These are phyloP conservation scores for Erysimum cheiranthoides DNA, from an alignment of 345 rosid species.

Conservation along the genomic window DNA sequence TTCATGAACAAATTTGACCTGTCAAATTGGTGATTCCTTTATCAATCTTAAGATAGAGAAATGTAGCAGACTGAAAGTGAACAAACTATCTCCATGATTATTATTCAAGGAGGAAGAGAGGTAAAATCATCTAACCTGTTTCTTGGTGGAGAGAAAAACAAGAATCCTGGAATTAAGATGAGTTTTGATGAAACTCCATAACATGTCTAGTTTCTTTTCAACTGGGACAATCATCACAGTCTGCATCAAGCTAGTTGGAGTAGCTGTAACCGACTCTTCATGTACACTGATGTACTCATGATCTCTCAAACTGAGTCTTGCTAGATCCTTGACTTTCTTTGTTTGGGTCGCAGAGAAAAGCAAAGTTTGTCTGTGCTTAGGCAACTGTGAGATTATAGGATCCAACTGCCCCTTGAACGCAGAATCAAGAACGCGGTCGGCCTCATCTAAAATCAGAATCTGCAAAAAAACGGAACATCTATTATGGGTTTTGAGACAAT, in stretches of 20 bases:
- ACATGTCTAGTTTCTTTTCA: constrained; percentile 85
- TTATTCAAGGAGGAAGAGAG: constrained; percentile 1
- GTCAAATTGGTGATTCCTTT: constrained; percentile 10
- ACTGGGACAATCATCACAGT: constrained; percentile 85
- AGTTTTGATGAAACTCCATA: constrained; percentile 90
- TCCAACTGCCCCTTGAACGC: constrained; percentile 83
- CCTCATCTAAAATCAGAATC: constrained; percentile 97
- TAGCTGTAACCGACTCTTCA: constrained; percentile 79
- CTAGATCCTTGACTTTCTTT: constrained; percentile 93
- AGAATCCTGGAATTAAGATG: constrained; percentile 83
- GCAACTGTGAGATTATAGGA: constrained; percentile 89
- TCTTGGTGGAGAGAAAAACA: constrained; percentile 90
- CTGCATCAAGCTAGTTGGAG: constrained; percentile 81
- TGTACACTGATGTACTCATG: constrained; percentile 95
- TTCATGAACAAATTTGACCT: constrained; percentile 95
- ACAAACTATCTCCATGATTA: not conserved
- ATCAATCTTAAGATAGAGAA: constrained; percentile 22
- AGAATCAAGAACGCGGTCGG: constrained; percentile 94
- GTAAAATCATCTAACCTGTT: constrained; percentile 67
- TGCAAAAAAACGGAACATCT: constrained; percentile 40
- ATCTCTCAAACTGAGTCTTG: constrained; percentile 94
- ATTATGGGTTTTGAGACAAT: not conserved
- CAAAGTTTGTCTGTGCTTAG: constrained; percentile 80
- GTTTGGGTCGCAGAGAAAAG: constrained; percentile 98
- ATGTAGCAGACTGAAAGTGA: not conserved